Evolutionary conservation across 2,329 filamentous ascomycete species (phyloP).

Genomic region (Cercospora sp.): DNA sequence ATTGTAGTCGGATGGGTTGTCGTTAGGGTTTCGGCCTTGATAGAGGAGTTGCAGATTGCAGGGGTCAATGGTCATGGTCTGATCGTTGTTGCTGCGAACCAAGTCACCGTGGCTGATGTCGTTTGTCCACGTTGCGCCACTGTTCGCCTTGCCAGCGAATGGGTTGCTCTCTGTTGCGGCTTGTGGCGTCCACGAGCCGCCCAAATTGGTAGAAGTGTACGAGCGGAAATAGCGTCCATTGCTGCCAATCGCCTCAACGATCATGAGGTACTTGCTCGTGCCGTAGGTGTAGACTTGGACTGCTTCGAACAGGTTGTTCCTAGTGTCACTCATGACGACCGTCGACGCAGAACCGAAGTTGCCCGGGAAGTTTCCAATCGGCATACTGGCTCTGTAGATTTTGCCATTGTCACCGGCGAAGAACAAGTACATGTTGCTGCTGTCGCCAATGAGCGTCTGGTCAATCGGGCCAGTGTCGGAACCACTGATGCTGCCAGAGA

Average conservation of each 20-base stretch:
- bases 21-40: constrained; percentile 51
- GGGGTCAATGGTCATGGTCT: constrained; percentile 61
- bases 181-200: constrained; percentile 60
- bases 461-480: constrained; percentile 59
- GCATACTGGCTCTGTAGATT: constrained; percentile 65
- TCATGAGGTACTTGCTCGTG: constrained; percentile 62
- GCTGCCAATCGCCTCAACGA: constrained; percentile 62
- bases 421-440: constrained; percentile 65
- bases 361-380: constrained; percentile 62
- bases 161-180: constrained; percentile 58
- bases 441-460: constrained; percentile 64
- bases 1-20: constrained; percentile 53
- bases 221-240: constrained; percentile 66
- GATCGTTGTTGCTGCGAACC: constrained; percentile 57
- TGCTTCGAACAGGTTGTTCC: constrained; percentile 63
- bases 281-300: constrained; percentile 66
- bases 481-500: constrained; percentile 54
- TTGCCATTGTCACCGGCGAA: constrained; percentile 67
- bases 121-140: constrained; percentile 64
- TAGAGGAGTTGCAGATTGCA: constrained; percentile 67
- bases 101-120: constrained; percentile 68
- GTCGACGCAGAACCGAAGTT: constrained; percentile 57
- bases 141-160: constrained; percentile 68
- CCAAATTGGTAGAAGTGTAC: constrained; percentile 60
- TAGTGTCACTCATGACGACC: constrained; percentile 55